phyloP scores from a whole-genome alignment of 1,139 yeast species.

The Candida labiduridarum region DNA sequence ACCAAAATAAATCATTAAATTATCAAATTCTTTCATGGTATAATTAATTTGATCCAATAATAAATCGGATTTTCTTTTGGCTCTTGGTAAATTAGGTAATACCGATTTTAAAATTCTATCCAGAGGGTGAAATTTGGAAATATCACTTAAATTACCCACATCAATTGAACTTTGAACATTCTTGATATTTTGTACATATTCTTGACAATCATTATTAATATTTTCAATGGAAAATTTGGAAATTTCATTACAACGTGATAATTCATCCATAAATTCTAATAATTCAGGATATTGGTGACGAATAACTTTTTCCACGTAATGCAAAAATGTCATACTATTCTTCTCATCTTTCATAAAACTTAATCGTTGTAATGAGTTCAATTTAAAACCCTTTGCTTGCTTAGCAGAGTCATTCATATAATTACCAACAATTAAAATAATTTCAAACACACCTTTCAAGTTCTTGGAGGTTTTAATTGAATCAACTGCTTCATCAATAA shows the following conservation, averaged over 20 bases:
- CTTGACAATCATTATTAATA: constrained; percentile 61
- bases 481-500: constrained; percentile 66
- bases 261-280: constrained; percentile 58
- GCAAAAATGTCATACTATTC: constrained; percentile 76
- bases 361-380: constrained; percentile 72
- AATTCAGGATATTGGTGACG: constrained; percentile 70
- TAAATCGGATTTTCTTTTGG: constrained; percentile 66
- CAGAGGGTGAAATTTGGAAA: constrained; percentile 72
- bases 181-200: constrained; percentile 56
- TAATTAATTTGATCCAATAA: constrained; percentile 63
- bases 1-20: constrained; percentile 72
- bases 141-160: constrained; percentile 75
- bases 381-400: constrained; percentile 79
- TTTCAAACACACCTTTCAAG: constrained; percentile 68
- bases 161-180: constrained; percentile 76
- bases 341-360: constrained; percentile 78
- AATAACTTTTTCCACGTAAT: constrained; percentile 74
- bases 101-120: constrained; percentile 67
- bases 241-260: constrained; percentile 59
- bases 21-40: constrained; percentile 69
- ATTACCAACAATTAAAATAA: constrained; percentile 80
- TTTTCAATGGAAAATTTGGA: constrained; percentile 71
- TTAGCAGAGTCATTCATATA: constrained; percentile 80
- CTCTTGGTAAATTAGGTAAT: constrained; percentile 66
- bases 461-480: constrained; percentile 59